These are phyloP conservation scores for Solanum rostratum DNA, from an alignment of 257 asterid genomes.

Conservation along the genomic window DNA sequence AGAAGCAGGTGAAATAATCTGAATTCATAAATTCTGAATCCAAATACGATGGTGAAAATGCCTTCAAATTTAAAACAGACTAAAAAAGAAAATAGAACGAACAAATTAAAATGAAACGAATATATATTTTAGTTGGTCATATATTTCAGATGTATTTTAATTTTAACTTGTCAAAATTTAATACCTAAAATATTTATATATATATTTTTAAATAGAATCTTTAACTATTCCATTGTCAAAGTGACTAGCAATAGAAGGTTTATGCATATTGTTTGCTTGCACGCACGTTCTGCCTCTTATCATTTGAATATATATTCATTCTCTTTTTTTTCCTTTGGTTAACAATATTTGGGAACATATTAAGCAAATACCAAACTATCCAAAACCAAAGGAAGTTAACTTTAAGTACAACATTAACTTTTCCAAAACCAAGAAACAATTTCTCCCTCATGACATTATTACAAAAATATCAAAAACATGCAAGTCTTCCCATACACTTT, in stretches of 20 bases:
- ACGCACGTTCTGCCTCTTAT: no score
- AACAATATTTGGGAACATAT: no score
- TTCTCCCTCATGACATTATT: neutral
- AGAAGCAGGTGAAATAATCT: conserved; percentile 3
- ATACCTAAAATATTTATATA: neutral
- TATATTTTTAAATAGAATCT: neutral
- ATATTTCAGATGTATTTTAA: neutral
- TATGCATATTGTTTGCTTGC: no score
- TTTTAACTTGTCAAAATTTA: no score
- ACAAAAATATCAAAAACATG: neutral
- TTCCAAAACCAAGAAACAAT: neutral
- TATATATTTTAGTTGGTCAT: no score
- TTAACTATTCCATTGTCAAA: neutral
- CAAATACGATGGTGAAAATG: conserved; percentile 23
- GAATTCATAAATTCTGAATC: neutral
- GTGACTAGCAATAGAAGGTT: no score
- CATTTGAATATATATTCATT: no score
- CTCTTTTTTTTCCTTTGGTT: no score
- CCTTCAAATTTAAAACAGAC: neutral
- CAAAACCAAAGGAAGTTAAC: no score
- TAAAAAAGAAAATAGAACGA: no score
- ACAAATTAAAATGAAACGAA: no score
- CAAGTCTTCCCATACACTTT: neutral
- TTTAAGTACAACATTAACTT: neutral
- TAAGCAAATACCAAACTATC: neutral